Conservation (phyloP, 2,329 filamentous ascomycete species). For the Fusarium decemcellulare region DNA sequence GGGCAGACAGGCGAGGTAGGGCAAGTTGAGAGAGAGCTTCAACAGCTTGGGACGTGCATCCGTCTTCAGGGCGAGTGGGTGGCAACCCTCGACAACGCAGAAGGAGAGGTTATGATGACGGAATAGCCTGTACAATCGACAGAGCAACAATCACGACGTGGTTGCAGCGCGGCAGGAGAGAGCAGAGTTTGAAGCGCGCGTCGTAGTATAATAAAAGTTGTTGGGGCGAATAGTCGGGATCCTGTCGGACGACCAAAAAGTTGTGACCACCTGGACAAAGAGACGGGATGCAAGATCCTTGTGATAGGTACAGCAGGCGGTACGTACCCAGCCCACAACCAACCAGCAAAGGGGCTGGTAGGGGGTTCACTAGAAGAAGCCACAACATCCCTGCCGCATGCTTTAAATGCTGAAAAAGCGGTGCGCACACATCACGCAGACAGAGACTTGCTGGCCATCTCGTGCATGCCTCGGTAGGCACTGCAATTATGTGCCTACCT, state of each 20-base stretch:
- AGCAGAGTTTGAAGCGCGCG: conserved; percentile 14
- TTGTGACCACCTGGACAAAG: conserved; percentile 46
- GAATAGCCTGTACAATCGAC: conserved; percentile 1
- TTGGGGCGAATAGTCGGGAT: conserved; percentile 37
- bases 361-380: conserved; percentile 1
- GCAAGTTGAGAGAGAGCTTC: conserved; percentile 32
- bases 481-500: too few relatives aligned
- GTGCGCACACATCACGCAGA: conserved; percentile 17
- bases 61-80: conserved; percentile 30
- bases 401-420: conserved; percentile 6
- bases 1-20: conserved; percentile 20
- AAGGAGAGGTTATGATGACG: conserved; percentile 14
- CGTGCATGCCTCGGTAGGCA: background rate
- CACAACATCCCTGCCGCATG: conserved; percentile 27
- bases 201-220: conserved; percentile 15
- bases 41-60: conserved; percentile 35
- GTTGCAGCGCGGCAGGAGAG: background rate
- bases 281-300: conserved; percentile 37
- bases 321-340: conserved; percentile 34
- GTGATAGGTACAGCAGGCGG: conserved; percentile 24
- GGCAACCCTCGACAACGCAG: conserved; percentile 31
- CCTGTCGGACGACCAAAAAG: conserved; percentile 41
- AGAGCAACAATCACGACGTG: background rate
- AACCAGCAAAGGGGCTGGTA: background rate
- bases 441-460: background rate